phyloP scores from a whole-genome alignment of 1,139 yeast species.

The Sugiyamaella neomexicana region DNA sequence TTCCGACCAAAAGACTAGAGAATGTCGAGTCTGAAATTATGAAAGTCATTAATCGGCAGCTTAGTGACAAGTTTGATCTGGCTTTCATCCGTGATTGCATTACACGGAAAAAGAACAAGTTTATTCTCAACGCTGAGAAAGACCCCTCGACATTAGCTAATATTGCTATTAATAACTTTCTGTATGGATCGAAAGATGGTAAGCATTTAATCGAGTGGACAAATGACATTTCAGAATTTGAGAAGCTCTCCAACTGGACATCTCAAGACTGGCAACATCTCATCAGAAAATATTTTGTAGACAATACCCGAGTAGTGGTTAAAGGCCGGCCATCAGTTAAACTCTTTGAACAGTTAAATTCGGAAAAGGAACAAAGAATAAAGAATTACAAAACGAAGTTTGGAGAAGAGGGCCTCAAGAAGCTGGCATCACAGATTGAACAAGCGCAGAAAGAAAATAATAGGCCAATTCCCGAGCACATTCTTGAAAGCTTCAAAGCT shows the following conservation, averaged over 20 bases:
- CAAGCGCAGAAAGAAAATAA: slow-evolving; percentile 70
- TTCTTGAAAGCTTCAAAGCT: slow-evolving; percentile 46
- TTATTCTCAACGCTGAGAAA: slow-evolving; percentile 64
- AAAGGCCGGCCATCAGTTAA: slow-evolving; percentile 72
- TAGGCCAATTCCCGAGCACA: slow-evolving; percentile 66
- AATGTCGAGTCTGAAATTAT: slow-evolving; percentile 56
- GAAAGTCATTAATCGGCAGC: slow-evolving; percentile 46
- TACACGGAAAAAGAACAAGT: slow-evolving; percentile 63
- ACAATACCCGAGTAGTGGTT: slow-evolving; percentile 70
- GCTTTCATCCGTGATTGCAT: slow-evolving; percentile 65
- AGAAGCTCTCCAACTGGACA: slow-evolving; percentile 60
- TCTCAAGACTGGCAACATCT: slow-evolving; percentile 65
- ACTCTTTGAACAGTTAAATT: slow-evolving; percentile 55
- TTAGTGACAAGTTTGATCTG: slow-evolving; percentile 56
- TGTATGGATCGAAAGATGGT: slow-evolving; percentile 71
- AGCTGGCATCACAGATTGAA: slow-evolving; percentile 53
- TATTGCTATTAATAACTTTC: slow-evolving; percentile 71
- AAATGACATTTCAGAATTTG: slow-evolving; percentile 60
- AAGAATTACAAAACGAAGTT: slow-evolving; percentile 52
- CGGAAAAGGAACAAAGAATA: slow-evolving; percentile 51
- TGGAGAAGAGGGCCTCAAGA: slow-evolving; percentile 62
- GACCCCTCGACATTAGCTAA: slow-evolving; percentile 61
- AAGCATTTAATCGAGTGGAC: slow-evolving; percentile 57
- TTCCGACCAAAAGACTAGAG: slow-evolving; percentile 65
- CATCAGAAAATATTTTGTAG: slow-evolving; percentile 55